Base-by-base conservation (phyloP, 345 rosid genomes). In the Crucihimalaya himalaica region DNA sequence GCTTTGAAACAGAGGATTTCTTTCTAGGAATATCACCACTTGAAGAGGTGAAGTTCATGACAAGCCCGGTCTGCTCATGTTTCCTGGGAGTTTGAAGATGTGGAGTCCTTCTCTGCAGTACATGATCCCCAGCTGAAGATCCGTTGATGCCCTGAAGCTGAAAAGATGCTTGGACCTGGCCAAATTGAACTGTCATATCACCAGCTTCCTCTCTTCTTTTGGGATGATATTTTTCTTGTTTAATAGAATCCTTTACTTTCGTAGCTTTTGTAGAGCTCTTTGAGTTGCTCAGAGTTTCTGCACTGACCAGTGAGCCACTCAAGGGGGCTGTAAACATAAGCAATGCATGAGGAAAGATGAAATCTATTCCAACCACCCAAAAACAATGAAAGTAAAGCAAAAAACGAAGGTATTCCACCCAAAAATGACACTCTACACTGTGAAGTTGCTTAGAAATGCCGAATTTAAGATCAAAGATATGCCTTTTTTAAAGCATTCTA, bases 301-400 rank as follows among this genome's bases (percentile, higher is more conserved):
- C 96, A 55, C 74, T 80, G 54, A 88, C 97, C 74, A 93, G 60
- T 28, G 97, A 89, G 45, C 97, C 98, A 73, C 93, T 90, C 82
- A 89, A 83, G 70, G 88, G 92, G 77, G 93, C 98, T 90, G 86
- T 34, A 65, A 64, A 45, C 56, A 66, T 37, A 55, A 35, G 46
- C 35, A 68, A 54, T n/a, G 21, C 68, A 66, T 65, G 14, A 67
- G 56, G 74, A 45, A 34, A 42, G 8, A 35, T 19, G 37, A 20
- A 37, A 8, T 19, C 8, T 42, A 42, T 42, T 68, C 5, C 42
- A 68, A 55, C 54, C 53, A 42, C 53, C 25, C 63, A 37, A 67
- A 67, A 40, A 53, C 3, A 42, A 27, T 40, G 52, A 16, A 52
- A 52, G 40, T 65, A 42, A 6, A 39, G 18, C 62, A 67, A 27